Evolutionary conservation across 108 stramenopile genomes (phyloP), one percentile per base, ranked within the genome.

Genomic region (Cyclostephanos invisitatus): DNA sequence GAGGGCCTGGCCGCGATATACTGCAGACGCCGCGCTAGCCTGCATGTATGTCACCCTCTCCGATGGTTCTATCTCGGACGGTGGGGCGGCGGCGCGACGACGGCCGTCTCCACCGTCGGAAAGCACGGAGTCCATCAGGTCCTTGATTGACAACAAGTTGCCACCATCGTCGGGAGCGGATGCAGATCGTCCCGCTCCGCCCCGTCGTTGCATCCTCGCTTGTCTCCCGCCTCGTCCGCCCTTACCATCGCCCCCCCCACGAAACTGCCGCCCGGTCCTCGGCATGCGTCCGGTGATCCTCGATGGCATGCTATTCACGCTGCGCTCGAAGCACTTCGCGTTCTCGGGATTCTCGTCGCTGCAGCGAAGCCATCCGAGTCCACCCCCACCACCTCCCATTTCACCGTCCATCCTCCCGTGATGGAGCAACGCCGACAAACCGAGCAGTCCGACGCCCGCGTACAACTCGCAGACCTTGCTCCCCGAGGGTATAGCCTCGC

Each of bases 331-430:
- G 75, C 93, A 95, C 29, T 87, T 62, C 9, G 80, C 75, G 81
- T 96, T 96, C 63, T 89, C 83, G 53, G 96, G 94, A 83, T 97
- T 98, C 17, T 94, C 94, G 73, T 98, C 98, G 40, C 90, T 92
- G 79, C 95, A 97, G 25, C 95, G 84, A 4, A 97, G 11, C 88
- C 91, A 95, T 46, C 65, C 63, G 18, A 95, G 65, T 0, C 88
- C 72, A 5, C 40, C 38, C 2, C 68, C 66, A n/a, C 68, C 66
- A n/a, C 18, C 25, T 0, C 60, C 62, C 21, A 32, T 32, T 48
- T 21, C 56, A 10, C 81, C 62, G n/a, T 2, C 72, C 80, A n/a
- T 69, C 44, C 68, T 75, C 2, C 75, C 84, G 61, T 89, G 85
- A 74, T 89, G 83, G 6, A 85, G 71, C 28, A 96, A 81, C 8